phyloP scores from a whole-genome alignment of 1,139 yeast species.

The Diutina mesorugosa region DNA sequence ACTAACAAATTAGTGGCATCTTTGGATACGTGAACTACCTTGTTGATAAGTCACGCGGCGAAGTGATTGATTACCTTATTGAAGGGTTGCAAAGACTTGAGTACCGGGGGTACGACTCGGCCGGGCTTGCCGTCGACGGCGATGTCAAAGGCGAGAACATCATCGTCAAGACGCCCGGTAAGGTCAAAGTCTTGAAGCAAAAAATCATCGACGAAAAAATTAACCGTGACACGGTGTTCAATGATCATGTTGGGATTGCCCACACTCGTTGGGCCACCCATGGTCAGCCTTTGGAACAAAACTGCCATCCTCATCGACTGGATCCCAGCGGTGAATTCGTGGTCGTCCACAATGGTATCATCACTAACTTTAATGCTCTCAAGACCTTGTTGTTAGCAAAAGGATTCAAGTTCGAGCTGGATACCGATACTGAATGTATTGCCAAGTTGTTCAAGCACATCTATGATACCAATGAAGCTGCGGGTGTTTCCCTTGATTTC shows the following conservation, averaged over 20 bases:
- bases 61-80: slow-evolving; percentile 74
- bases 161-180: slow-evolving; percentile 80
- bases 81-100: slow-evolving; percentile 91
- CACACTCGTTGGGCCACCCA: slow-evolving; percentile 99
- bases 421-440: slow-evolving; percentile 96
- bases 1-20: slow-evolving; percentile 51
- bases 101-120: slow-evolving; percentile 96
- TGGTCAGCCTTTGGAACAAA: slow-evolving; percentile 75
- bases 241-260: slow-evolving; percentile 90
- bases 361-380: slow-evolving; percentile 87
- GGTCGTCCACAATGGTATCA: slow-evolving; percentile 96
- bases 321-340: slow-evolving; percentile 75
- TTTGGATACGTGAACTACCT: slow-evolving; percentile 96
- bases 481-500: slow-evolving; percentile 66
- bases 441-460: slow-evolving; percentile 90
- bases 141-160: slow-evolving; percentile 51
- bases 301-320: slow-evolving; percentile 95
- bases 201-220: slow-evolving; percentile 43
- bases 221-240: slow-evolving; percentile 51
- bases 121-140: slow-evolving; percentile 94
- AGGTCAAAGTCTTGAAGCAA: slow-evolving; percentile 71
- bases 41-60: slow-evolving; percentile 86
- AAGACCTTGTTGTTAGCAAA: slow-evolving; percentile 68
- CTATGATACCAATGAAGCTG: slow-evolving; percentile 64
- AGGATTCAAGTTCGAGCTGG: slow-evolving; percentile 79